Percentiles rank a stretch among this genome's conserved stretches.
phyloP scores from a whole-genome alignment of 129 eudicot genomes.

The Centella asiatica region DNA sequence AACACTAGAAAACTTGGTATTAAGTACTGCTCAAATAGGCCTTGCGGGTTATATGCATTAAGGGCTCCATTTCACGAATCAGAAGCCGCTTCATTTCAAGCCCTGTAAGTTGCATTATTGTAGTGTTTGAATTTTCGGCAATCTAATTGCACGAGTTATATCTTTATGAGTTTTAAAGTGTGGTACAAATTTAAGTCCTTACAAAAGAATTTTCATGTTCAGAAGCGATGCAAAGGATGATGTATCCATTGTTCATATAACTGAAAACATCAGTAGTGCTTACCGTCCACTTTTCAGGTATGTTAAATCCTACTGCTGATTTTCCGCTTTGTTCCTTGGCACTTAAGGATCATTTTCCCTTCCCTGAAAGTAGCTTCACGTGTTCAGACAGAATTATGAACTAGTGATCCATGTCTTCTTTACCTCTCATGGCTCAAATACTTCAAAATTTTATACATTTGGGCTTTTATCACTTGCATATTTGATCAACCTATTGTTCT shows the following conservation, averaged over 20 bases:
- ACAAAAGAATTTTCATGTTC: background rate
- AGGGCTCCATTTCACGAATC: constrained; percentile 43
- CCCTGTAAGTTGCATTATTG: constrained; percentile 19
- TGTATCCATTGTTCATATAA: constrained; percentile 33
- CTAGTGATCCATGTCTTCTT: background rate
- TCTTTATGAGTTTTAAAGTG: background rate
- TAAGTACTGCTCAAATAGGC: constrained; percentile 27
- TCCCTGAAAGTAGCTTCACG: background rate
- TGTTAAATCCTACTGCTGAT: constrained; percentile 4
- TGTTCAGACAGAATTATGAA: background rate
- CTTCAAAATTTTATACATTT: background rate
- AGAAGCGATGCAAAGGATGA: constrained; percentile 34
- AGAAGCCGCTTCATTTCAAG: constrained; percentile 19
- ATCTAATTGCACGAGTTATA: background rate
- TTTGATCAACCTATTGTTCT: background rate
- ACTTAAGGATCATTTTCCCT: background rate
- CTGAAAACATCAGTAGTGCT: constrained; percentile 65
- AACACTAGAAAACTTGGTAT: constrained; percentile 27
- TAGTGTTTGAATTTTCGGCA: background rate
- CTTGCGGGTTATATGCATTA: constrained; percentile 82
- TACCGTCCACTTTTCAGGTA: constrained; percentile 86
- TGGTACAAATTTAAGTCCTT: background rate
- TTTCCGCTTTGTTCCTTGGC: background rate
- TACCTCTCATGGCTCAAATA: background rate
- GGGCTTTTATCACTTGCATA: background rate